Evolutionary conservation across 1,284 basidiomycete genomes (phyloP), one percentile per base, ranked within the genome.

Genomic region (Cryptococcus hybrid): DNA sequence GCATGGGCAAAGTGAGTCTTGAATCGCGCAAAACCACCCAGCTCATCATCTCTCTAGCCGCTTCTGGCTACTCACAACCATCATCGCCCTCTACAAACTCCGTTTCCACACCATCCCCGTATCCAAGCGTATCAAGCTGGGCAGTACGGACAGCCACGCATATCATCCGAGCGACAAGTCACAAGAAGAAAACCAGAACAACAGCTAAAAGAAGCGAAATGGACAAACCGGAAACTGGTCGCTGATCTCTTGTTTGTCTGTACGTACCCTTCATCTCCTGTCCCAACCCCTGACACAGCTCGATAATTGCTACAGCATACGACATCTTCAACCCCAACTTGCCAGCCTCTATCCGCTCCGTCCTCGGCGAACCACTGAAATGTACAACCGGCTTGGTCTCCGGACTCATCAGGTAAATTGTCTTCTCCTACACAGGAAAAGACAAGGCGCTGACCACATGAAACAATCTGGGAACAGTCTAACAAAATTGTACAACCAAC

Each of bases 181-280:
- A 24, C 37, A 38, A 34, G 30, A 36, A 38, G 15, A 43, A 15
- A 39, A 47, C 40, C 54, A 47, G 57, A 38, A 51, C 46, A 47
- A 24, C 11, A 60, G 66, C 48, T 24, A 35, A 45, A 43, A 11
- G 71, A 74, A 13, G 65, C 66, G 39, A 55, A 66, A 48, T 71
- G 70, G 69, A 65, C 66, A n/a, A 63, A 59, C 34, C 52, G 67
- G 44, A 76, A 76, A 57, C 64, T 70, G 24, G 43, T 72, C 34
- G 66, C 70, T 43, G 74, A 76, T 61, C 62, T 76, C 24, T 51
- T 67, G 30, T 76, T 76, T 59, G 71, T 74, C 43, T 72, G 74
- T 76, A 58, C 63, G 74, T 75, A 4, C 38, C 15, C 46, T 4
- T 11, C 13, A 12, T 47, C 9, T 8, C 36, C 2, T 47, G 12